phyloP scores from a whole-genome alignment of 2,329 filamentous ascomycete genomes.

The Leptosphaerulina australis region DNA sequence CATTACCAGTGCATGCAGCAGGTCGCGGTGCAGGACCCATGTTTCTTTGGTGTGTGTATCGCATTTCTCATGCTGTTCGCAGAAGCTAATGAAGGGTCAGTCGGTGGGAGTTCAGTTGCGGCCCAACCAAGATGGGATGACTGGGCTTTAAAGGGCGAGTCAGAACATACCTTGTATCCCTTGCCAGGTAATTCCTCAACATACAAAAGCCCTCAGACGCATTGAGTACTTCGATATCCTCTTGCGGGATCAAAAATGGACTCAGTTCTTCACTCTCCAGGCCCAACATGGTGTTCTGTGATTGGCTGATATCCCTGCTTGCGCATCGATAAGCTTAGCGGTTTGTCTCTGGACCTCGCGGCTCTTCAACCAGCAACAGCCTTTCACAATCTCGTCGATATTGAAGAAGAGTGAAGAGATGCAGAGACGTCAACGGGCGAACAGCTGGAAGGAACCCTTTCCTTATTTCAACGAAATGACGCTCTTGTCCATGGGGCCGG shows the following conservation, averaged over 20 bases:
- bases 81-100: constrained; percentile 48
- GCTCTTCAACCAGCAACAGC: not conserved
- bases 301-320: constrained; percentile 14
- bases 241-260: constrained; percentile 52
- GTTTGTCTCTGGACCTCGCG: not conserved
- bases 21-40: constrained; percentile 62
- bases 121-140: not conserved
- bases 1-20: constrained; percentile 63
- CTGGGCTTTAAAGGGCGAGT: not conserved
- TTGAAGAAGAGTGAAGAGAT: not conserved
- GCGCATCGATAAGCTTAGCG: constrained; percentile 17
- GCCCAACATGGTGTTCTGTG: constrained; percentile 17
- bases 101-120: not conserved
- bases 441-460: constrained; percentile 11
- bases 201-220: constrained; percentile 53
- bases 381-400: not conserved
- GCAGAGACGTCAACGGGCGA: constrained; percentile 5
- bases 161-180: constrained; percentile 49
- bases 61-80: constrained; percentile 48
- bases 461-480: constrained; percentile 23
- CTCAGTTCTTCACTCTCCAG: constrained; percentile 29
- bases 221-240: constrained; percentile 50
- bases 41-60: constrained; percentile 43
- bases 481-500: constrained; percentile 5
- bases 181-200: constrained; percentile 51